These are phyloP conservation scores for Auricularia heimuer DNA, from an alignment of 768 basidiomycete genomes.

Conservation along the genomic window DNA sequence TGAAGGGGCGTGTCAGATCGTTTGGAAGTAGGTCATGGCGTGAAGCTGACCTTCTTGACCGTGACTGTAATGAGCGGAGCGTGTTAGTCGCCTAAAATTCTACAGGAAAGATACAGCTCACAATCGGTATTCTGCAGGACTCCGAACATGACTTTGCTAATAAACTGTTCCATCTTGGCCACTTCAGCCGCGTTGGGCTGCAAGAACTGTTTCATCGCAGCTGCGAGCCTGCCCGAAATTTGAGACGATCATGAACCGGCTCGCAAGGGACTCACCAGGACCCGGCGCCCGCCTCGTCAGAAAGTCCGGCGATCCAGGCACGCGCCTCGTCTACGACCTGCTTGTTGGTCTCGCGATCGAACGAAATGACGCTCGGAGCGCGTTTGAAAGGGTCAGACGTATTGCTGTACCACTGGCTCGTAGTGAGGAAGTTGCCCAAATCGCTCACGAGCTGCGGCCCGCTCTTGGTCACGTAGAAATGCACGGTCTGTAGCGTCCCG, in stretches of 20 bases:
- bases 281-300: slow-evolving; percentile 51
- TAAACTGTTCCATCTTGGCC: slow-evolving; percentile 40
- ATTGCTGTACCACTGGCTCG: slow-evolving; percentile 43
- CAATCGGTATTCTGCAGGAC: slow-evolving; percentile 43
- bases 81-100: neutral
- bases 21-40: neutral
- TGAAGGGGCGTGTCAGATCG: slow-evolving; percentile 9
- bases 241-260: neutral
- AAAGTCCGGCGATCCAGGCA: slow-evolving; percentile 51
- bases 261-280: slow-evolving; percentile 28
- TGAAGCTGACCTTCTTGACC: slow-evolving; percentile 36
- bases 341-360: slow-evolving; percentile 41
- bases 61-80: slow-evolving; percentile 8
- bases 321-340: slow-evolving; percentile 40
- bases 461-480: slow-evolving; percentile 41
- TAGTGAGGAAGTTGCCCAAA: slow-evolving; percentile 45
- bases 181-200: slow-evolving; percentile 47
- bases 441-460: slow-evolving; percentile 37
- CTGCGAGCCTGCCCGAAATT: slow-evolving; percentile 33
- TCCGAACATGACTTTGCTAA: slow-evolving; percentile 37
- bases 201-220: slow-evolving; percentile 45
- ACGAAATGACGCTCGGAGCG: slow-evolving; percentile 45
- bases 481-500: slow-evolving; percentile 41
- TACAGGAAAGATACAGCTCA: slow-evolving; percentile 7
- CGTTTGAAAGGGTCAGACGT: slow-evolving; percentile 41